Percentiles rank a stretch among this genome's conserved stretches.
phyloP scores from a whole-genome alignment of 305 asterid genomes.

The Fraxinus baroniana region DNA sequence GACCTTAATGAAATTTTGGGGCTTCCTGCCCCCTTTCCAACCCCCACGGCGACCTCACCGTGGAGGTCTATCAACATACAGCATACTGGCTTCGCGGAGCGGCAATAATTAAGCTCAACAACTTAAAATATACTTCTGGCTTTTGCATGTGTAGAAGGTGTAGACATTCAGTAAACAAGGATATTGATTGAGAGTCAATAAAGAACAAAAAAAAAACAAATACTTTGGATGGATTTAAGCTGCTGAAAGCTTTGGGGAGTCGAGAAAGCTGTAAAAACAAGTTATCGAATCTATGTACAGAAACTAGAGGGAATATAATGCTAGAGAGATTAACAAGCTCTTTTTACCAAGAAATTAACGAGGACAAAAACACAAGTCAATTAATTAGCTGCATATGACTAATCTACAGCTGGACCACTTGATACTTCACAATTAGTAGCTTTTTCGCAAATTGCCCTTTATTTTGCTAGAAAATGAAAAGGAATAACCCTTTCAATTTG shows the following conservation, averaged over 20 bases:
- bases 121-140: neutral
- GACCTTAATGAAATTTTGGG: neutral
- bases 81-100: neutral
- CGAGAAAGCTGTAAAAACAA: neutral
- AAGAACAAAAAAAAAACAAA: neutral
- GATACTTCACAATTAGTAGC: neutral
- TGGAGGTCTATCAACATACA: neutral
- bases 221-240: neutral
- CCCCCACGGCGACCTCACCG: neutral
- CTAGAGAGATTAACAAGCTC: neutral
- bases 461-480: neutral
- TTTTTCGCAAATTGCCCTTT: neutral
- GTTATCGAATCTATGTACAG: neutral
- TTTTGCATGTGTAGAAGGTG: neutral
- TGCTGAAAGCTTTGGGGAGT: neutral
- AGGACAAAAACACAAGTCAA: neutral
- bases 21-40: neutral
- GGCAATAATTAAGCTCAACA: neutral
- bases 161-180: neutral
- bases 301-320: neutral
- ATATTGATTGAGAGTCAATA: neutral
- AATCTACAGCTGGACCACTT: neutral
- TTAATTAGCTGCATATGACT: neutral
- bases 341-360: neutral
- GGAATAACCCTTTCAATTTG: neutral